These are phyloP conservation scores for Exsudoporus frostii DNA, from an alignment of 768 basidiomycete genomes.

Conservation along the genomic window DNA sequence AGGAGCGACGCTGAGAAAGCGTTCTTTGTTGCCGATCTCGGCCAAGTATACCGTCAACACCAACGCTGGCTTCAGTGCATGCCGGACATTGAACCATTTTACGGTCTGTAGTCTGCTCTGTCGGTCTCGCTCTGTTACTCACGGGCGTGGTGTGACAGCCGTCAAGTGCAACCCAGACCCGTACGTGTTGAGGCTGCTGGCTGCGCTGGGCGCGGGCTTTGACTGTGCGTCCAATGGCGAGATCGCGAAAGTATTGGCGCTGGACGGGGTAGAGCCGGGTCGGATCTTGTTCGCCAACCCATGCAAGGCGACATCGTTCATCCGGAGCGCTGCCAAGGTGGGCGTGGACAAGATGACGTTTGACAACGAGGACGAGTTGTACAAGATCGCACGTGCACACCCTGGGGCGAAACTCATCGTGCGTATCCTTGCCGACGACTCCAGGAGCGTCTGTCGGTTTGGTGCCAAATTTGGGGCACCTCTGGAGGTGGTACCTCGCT, in stretches of 20 bases:
- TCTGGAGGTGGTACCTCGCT: slow-evolving; percentile 69
- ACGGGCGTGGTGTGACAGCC: slow-evolving; percentile 46
- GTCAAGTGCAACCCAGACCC: slow-evolving; percentile 99
- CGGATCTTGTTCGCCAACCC: slow-evolving; percentile 98
- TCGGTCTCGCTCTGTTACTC: slow-evolving; percentile 24
- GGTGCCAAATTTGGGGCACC: slow-evolving; percentile 97
- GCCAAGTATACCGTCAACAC: slow-evolving; percentile 82
- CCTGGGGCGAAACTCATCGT: slow-evolving; percentile 84
- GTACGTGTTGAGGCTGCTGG: slow-evolving; percentile 86
- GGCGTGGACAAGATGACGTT: slow-evolving; percentile 96
- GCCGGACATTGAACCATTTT: slow-evolving; percentile 89
- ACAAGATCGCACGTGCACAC: slow-evolving; percentile 83
- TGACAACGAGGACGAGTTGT: slow-evolving; percentile 94
- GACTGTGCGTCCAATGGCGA: slow-evolving; percentile 97
- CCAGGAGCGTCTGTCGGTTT: slow-evolving; percentile 88
- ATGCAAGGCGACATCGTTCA: slow-evolving; percentile 93
- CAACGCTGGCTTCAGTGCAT: slow-evolving; percentile 75
- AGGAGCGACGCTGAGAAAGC: slow-evolving; percentile 83
- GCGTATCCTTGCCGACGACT: slow-evolving; percentile 97
- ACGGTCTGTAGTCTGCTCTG: slow-evolving; percentile 56
- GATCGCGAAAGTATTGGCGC: slow-evolving; percentile 72
- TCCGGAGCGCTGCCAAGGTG: slow-evolving; percentile 75
- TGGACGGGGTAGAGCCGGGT: slow-evolving; percentile 72
- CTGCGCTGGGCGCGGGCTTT: slow-evolving; percentile 88
- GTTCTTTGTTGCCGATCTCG: slow-evolving; percentile 94